These are phyloP conservation scores for Heritiera littoralis DNA, from an alignment of 345 rosid species.

Conservation along the genomic window DNA sequence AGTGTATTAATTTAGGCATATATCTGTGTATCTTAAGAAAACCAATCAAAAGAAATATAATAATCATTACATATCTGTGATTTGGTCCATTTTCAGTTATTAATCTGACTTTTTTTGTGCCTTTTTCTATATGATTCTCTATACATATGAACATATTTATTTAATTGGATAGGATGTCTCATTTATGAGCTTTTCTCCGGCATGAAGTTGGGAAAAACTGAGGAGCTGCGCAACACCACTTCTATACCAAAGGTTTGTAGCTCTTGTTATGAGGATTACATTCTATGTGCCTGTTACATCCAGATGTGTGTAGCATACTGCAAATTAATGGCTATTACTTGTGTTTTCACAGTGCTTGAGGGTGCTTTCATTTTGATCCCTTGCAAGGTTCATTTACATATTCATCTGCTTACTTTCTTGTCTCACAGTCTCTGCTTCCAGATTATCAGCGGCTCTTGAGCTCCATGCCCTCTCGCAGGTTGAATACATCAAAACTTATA, in stretches of 20 bases:
- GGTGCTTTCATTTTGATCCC: constrained; percentile 24
- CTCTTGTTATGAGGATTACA: background rate
- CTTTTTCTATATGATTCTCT: background rate
- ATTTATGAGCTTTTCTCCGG: constrained; percentile 93
- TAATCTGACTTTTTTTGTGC: background rate
- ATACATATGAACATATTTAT: constrained; percentile 2
- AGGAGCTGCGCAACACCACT: constrained; percentile 89
- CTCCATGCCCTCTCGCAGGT: constrained; percentile 95
- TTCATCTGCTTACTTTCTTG: constrained; percentile 45
- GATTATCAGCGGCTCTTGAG: constrained; percentile 99
- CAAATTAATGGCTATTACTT: background rate
- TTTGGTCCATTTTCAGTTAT: constrained; percentile 1
- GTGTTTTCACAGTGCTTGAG: background rate
- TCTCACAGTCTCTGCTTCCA: constrained; percentile 95
- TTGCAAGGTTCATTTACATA: constrained; percentile 42
- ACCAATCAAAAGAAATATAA: background rate
- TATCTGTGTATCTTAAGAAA: background rate
- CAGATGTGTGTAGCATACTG: background rate
- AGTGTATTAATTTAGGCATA: background rate
- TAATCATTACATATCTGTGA: background rate
- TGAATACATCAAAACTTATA: constrained; percentile 86
- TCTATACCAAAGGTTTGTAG: constrained; percentile 87
- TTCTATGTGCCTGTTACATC: background rate
- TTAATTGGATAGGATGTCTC: constrained; percentile 69
- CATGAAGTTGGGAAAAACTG: constrained; percentile 76